phyloP scores from a whole-genome alignment of 805 yeast genomes.

The Saccharomycopsis malanga region DNA sequence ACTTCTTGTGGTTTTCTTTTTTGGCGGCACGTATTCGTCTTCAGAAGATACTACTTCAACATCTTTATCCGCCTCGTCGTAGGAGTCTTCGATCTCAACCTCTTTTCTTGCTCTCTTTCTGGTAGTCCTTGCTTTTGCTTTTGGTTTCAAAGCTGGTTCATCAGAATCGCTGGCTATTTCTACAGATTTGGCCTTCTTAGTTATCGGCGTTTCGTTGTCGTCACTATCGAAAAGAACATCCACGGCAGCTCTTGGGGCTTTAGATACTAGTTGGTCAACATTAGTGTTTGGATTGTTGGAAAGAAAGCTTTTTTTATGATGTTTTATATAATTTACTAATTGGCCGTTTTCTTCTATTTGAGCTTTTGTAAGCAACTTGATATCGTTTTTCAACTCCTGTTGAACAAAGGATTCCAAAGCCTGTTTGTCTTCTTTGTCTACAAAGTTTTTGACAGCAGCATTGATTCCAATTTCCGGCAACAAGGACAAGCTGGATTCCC shows the following conservation, averaged over 20 bases:
- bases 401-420: conserved; percentile 60
- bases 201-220: background rate
- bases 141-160: background rate
- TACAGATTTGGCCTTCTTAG: background rate
- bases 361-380: conserved; percentile 37
- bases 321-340: background rate
- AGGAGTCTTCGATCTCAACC: background rate
- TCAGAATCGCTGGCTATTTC: background rate
- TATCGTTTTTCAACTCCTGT: conserved; percentile 46
- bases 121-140: background rate
- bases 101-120: background rate
- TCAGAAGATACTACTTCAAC: too few species aligned
- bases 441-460: conserved; percentile 61
- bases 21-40: too few species aligned
- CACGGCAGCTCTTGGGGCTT: background rate
- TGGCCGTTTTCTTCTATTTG: conserved; percentile 13
- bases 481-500: conserved; percentile 56
- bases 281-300: background rate
- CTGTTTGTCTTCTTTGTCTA: conserved; percentile 76
- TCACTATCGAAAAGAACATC: background rate
- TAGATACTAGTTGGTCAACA: background rate
- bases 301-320: background rate
- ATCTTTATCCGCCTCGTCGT: background rate
- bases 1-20: too few species aligned
- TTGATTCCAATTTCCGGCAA: conserved; percentile 72